Evolutionary conservation across 108 stramenopile genomes (phyloP).

Genomic region (Stephanodiscus triporus): DNA sequence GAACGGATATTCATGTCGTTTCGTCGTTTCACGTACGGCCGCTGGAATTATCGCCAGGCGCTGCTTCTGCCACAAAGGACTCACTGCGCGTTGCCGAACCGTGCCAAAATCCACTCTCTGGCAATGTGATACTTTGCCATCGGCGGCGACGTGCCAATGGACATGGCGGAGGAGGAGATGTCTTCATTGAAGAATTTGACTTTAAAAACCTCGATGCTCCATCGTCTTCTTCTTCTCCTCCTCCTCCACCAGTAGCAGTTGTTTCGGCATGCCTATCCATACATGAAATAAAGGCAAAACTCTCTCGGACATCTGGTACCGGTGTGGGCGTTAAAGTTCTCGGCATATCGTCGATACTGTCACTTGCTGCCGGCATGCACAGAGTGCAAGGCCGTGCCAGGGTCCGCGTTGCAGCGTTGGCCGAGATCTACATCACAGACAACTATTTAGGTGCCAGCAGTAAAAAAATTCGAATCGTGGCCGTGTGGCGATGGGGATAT

Average conservation of each 20-base stretch:
- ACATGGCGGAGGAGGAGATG: conserved; percentile 19
- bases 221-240: background rate
- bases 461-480: conserved; percentile 57
- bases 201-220: conserved; percentile 5
- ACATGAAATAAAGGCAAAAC: conserved; percentile 57
- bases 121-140: conserved; percentile 67
- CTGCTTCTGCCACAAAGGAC: background rate
- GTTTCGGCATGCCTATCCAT: conserved; percentile 55
- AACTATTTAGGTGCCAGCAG: conserved; percentile 20
- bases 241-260: conserved; percentile 23
- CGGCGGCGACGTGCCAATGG: background rate
- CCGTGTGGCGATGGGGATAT: conserved; percentile 87
- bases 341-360: conserved; percentile 57
- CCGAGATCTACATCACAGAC: conserved; percentile 47
- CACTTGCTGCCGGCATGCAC: conserved; percentile 71
- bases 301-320: conserved; percentile 29
- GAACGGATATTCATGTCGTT: background rate
- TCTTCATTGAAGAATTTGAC: conserved; percentile 57
- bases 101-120: conserved; percentile 66
- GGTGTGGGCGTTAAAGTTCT: conserved; percentile 48
- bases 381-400: conserved; percentile 52
- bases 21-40: conserved; percentile 26
- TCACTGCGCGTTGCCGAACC: conserved; percentile 36
- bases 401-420: conserved; percentile 69
- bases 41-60: conserved; percentile 15